Base-by-base conservation (phyloP, 768 basidiomycete genomes). In the Psilocybe cyanescens region DNA sequence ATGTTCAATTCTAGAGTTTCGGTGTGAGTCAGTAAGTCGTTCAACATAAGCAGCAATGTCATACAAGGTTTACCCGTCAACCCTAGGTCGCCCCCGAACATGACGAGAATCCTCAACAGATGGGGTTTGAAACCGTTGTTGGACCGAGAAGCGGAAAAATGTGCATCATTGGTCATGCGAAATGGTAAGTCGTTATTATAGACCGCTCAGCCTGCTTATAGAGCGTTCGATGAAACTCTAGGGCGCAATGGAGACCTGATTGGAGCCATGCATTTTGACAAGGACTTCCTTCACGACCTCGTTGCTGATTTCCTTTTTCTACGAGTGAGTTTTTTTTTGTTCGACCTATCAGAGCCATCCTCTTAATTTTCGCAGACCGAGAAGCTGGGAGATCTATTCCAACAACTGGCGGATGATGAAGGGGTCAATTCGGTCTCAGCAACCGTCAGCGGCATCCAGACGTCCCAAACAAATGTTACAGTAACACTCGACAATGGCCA, bases 41-140 rank as follows among this genome's bases (percentile, higher is more conserved):
- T 31, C 30, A 29, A 35, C 4, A 53, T 33, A 16, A 8, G n/a
- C 51, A 11, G 30, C 6, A 14, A 37, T 24, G 14, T 14, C 19
- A 37, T n/a, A 8, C 17, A 8, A 14, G 41, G 41, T 12, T n/a
- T 46, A 8, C 28, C 33, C 9, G 29, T 45, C 29, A 35, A 24
- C 57, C 12, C 8, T 46, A 77, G 76, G 39, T 75, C 75, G 6
- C 83, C 85, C 50, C 85, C 86, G 16, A 87, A 87, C 59, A 79
- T 86, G 72, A 83, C 84, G 31, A 79, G 80, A 54, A 73, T 87
- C 7, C 70, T 87, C 17, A 77, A 78, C 56, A 74, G 79, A 63
- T 88, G 86, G 86, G 85, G 81, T 5, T 75, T 84, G 3, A 77
- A 74, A 31, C 77, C 81, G 14, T 68, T 74, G 14, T 70, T 88